Conservation (phyloP, 129 eudicot genomes). For the Gnaphalium uliginosum region DNA sequence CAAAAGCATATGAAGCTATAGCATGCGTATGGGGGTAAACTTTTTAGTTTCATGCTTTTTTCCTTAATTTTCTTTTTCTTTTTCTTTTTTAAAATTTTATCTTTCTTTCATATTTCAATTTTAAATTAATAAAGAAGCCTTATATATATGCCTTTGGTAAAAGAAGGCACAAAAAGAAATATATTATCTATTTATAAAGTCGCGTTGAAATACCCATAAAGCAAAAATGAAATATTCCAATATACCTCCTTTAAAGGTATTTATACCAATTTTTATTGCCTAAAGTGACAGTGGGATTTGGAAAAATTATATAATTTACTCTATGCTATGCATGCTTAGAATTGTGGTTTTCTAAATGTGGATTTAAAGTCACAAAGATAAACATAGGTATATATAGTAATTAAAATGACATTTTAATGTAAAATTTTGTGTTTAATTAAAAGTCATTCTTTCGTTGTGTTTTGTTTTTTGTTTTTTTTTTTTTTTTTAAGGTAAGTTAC, state of each 20-base stretch:
- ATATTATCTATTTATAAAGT: conserved; percentile 28
- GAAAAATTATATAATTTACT: neutral
- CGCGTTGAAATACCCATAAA: conserved; percentile 35
- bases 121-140: conserved; percentile 4
- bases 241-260: conserved; percentile 20
- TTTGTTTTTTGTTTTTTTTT: no score
- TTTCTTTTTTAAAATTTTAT: conserved; percentile 9
- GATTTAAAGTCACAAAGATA: neutral
- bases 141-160: conserved; percentile 29
- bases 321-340: conserved; percentile 25
- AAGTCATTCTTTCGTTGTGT: no score
- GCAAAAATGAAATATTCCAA: conserved; percentile 19
- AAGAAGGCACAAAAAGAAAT: conserved; percentile 31
- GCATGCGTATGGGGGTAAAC: conserved; percentile 32
- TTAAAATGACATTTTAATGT: neutral
- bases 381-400: neutral
- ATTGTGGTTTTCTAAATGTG: neutral
- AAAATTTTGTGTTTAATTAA: no score
- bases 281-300: conserved; percentile 29
- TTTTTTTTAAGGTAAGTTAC: no score
- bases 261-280: conserved; percentile 10
- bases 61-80: conserved; percentile 28
- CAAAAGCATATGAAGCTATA: conserved; percentile 27
- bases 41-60: conserved; percentile 32
- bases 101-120: neutral